Evolutionary conservation across 352 stramenopile genomes (phyloP).

Genomic region (Pythium oligandrum): DNA sequence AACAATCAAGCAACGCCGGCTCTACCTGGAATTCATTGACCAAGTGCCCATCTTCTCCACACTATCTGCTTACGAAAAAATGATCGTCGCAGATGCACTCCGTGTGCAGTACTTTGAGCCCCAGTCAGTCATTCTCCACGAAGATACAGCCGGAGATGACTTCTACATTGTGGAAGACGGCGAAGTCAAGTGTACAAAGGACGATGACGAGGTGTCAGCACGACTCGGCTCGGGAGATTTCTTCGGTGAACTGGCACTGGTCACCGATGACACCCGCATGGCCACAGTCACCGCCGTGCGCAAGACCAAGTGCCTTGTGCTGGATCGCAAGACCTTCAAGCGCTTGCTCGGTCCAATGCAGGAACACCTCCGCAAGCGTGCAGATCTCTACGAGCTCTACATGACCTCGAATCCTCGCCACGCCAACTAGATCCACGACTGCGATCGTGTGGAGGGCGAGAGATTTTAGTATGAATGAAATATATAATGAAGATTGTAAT

Average conservation of each 20-base stretch:
- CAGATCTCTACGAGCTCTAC: conserved; percentile 65
- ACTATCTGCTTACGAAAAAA: conserved; percentile 67
- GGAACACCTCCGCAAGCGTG: conserved; percentile 77
- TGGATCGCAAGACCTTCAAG: conserved; percentile 90
- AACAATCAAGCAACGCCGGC: conserved; percentile 54
- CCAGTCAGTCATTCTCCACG: conserved; percentile 34
- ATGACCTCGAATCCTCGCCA: conserved; percentile 27
- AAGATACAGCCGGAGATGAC: conserved; percentile 59
- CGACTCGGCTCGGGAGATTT: conserved; percentile 54
- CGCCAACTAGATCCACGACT: too few relatives aligned
- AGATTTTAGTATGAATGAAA: too few relatives aligned
- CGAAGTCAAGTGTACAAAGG: conserved; percentile 59
- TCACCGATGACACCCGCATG: conserved; percentile 83
- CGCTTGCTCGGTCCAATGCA: conserved; percentile 84
- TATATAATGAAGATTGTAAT: too few relatives aligned
- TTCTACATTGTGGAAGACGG: conserved; percentile 81
- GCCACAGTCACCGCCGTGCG: conserved; percentile 85
- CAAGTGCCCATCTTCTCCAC: conserved; percentile 72
- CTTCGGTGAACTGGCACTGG: conserved; percentile 85
- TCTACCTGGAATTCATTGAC: conserved; percentile 57
- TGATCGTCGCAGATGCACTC: conserved; percentile 70
- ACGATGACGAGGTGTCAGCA: conserved; percentile 52
- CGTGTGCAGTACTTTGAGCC: conserved; percentile 46
- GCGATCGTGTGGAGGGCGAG: too few relatives aligned
- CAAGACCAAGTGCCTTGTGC: conserved; percentile 75